Conservation (phyloP, 495 filamentous ascomycete genomes). For the Aspergillus olivimuriae region DNA sequence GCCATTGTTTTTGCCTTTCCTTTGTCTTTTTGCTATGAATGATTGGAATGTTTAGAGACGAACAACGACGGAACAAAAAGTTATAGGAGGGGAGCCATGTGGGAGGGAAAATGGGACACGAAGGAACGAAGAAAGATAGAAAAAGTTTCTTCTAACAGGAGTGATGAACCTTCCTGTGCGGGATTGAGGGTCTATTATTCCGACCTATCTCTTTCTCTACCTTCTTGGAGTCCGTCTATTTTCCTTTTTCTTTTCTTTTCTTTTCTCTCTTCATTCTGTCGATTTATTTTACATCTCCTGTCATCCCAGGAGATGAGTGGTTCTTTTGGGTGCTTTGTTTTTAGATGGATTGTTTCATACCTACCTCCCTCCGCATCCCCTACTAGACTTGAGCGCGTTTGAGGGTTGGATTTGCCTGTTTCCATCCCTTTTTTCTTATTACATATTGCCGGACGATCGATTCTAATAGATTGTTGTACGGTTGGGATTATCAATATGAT, state of each 20-base stretch:
- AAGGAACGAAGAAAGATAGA: constrained; percentile 1
- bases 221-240: background rate
- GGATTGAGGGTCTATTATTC: constrained; percentile 6
- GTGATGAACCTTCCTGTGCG: constrained; percentile 17
- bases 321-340: constrained; percentile 14
- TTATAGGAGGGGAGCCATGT: constrained; percentile 20
- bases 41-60: constrained; percentile 42
- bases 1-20: background rate
- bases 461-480: background rate
- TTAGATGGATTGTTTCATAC: constrained; percentile 24
- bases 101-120: too few species aligned
- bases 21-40: constrained; percentile 15
- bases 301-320: too few species aligned
- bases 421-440: constrained; percentile 6
- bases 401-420: constrained; percentile 17
- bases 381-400: constrained; percentile 18
- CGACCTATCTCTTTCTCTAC: too few species aligned
- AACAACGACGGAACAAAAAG: constrained; percentile 9
- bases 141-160: constrained; percentile 18
- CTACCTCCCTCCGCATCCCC: constrained; percentile 20
- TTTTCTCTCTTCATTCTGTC: constrained; percentile 9
- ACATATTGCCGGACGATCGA: background rate
- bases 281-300: too few species aligned
- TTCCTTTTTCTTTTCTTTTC: constrained; percentile 8
- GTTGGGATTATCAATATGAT: too few species aligned